These are phyloP conservation scores for Linaria vulgaris DNA, from an alignment of 257 asterid genomes.

Conservation along the genomic window DNA sequence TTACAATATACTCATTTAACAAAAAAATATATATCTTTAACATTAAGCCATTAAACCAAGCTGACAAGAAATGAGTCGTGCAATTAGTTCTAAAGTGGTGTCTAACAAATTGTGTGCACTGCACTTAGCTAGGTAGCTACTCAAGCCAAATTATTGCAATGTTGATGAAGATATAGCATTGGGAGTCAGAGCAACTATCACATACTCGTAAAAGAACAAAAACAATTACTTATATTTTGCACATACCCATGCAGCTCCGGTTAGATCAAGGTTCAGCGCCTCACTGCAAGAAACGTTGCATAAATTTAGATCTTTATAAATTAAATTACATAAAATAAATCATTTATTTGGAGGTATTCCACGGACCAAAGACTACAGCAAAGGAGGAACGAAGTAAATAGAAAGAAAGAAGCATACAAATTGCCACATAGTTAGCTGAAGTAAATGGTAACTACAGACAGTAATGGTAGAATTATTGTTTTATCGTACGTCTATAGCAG, in stretches of 20 bases:
- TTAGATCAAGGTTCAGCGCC: slow-evolving; percentile 84
- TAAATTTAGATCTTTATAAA: slow-evolving; percentile 10
- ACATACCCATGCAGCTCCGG: slow-evolving; percentile 98
- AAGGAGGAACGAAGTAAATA: slow-evolving; percentile 7
- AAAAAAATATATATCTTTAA: not conserved
- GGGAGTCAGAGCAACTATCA: slow-evolving; percentile 15
- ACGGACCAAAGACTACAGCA: slow-evolving; percentile 1
- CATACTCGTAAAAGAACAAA: not conserved
- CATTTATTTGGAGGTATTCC: not conserved
- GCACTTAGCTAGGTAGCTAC: not conserved
- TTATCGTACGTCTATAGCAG: not conserved
- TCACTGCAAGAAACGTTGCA: slow-evolving; percentile 62
- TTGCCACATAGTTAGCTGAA: not conserved
- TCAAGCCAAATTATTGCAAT: not conserved
- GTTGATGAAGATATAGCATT: slow-evolving; percentile 3
- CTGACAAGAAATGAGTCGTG: not conserved
- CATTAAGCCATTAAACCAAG: not conserved
- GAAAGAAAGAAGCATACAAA: slow-evolving; percentile 6
- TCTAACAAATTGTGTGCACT: no score
- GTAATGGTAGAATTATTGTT: not conserved
- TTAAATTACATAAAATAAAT: no score
- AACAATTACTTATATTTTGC: slow-evolving; percentile 23
- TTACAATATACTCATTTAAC: not conserved
- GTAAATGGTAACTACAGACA: not conserved
- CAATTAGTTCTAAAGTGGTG: not conserved